phyloP scores from a whole-genome alignment of 805 yeast species.

The Cyberlindnera amylophila region DNA sequence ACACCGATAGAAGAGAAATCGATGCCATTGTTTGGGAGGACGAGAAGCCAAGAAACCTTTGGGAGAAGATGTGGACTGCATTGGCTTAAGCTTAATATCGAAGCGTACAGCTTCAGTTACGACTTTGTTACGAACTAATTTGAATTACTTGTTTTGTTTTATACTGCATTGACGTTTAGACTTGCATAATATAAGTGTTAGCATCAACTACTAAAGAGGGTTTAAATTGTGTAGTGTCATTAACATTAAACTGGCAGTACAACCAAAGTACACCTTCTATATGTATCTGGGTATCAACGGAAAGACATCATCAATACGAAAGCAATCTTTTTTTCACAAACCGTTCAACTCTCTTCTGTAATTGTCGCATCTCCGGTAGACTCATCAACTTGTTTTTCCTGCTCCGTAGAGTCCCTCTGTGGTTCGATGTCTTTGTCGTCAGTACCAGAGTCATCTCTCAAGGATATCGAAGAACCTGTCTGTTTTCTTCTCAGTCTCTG shows the following conservation, averaged over 20 bases:
- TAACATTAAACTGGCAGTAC: constrained; percentile 3
- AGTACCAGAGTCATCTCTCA: constrained; percentile 5
- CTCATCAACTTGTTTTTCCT: constrained; percentile 1
- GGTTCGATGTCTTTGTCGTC: neutral
- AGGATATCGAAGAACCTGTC: constrained; percentile 5
- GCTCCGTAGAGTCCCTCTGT: neutral
- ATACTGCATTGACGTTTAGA: no score
- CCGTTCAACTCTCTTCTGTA: neutral
- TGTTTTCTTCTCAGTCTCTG: constrained; percentile 31
- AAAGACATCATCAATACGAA: no score
- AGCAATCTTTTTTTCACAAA: no score
- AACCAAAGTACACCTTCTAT: no score
- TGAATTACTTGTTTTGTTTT: neutral
- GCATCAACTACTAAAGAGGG: neutral
- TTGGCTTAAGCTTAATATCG: constrained; percentile 7
- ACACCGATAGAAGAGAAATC: constrained; percentile 27
- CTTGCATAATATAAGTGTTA: no score
- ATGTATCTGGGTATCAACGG: no score
- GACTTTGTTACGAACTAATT: neutral
- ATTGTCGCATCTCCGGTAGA: neutral
- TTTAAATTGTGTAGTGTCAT: constrained; percentile 3
- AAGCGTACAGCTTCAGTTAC: neutral
- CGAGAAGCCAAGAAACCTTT: constrained; percentile 43
- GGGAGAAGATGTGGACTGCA: constrained; percentile 53
- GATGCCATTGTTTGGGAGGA: constrained; percentile 52